A percentile compares a stretch with the other conserved stretches of the same genome.
Conservation (phyloP, 805 yeast species). For the Nakazawaea siamensis region DNA sequence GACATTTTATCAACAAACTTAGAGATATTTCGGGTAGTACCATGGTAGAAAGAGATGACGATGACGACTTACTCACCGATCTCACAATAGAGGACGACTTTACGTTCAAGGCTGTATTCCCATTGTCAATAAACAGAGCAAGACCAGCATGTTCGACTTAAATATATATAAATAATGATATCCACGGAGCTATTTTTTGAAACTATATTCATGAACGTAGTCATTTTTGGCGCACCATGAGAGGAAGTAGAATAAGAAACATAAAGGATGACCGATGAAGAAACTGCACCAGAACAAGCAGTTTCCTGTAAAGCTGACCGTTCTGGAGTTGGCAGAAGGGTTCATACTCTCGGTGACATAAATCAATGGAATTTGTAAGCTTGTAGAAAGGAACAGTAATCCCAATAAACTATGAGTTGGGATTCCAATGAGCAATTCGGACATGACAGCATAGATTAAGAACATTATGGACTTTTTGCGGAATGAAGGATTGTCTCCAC, state of each 20-base stretch:
- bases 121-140: slow-evolving; percentile 1
- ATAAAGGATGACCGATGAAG: slow-evolving; percentile 36
- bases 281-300: slow-evolving; percentile 38
- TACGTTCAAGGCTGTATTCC: slow-evolving; percentile 9
- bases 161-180: not conserved
- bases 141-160: too few species aligned
- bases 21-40: slow-evolving; percentile 9
- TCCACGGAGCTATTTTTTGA: not conserved
- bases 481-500: not conserved
- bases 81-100: slow-evolving; percentile 7
- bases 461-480: slow-evolving; percentile 23
- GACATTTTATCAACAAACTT: slow-evolving; percentile 2
- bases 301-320: slow-evolving; percentile 31
- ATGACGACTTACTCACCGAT: slow-evolving; percentile 5
- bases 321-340: slow-evolving; percentile 19
- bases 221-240: slow-evolving; percentile 29
- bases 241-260: slow-evolving; percentile 32
- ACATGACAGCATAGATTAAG: slow-evolving; percentile 34
- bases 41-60: not conserved
- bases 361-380: slow-evolving; percentile 34
- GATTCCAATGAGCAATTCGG: slow-evolving; percentile 36
- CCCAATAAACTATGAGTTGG: slow-evolving; percentile 39
- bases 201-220: slow-evolving; percentile 1
- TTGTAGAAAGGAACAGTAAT: slow-evolving; percentile 34
- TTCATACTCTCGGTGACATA: slow-evolving; percentile 32